These are phyloP conservation scores for Sophora flavescens DNA, from an alignment of 306 rosid species.

Conservation along the genomic window DNA sequence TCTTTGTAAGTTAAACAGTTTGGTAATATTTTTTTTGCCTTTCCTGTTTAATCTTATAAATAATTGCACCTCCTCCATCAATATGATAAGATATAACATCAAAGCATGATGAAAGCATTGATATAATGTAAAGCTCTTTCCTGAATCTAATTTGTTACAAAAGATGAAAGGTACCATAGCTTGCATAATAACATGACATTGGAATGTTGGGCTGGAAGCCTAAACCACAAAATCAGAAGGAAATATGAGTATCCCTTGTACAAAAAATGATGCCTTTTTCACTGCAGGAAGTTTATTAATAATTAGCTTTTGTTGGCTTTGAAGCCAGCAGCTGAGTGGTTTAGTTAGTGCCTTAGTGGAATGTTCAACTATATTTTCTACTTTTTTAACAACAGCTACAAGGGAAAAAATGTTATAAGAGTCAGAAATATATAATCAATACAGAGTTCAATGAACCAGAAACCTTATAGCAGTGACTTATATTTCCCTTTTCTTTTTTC, in stretches of 20 bases:
- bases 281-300: too few species aligned
- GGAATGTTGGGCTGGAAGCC: constrained; percentile 27
- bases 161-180: constrained; percentile 17
- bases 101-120: constrained; percentile 41
- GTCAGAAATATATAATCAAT: neutral
- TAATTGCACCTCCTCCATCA: constrained; percentile 32
- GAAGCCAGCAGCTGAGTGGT: too few species aligned
- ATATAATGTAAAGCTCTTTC: neutral
- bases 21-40: constrained; percentile 3
- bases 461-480: too few species aligned
- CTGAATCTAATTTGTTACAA: constrained; percentile 18
- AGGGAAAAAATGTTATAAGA: neutral
- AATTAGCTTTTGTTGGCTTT: too few species aligned
- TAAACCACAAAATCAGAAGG: constrained; percentile 17
- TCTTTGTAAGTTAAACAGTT: neutral
- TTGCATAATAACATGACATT: neutral
- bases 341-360: too few species aligned
- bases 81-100: constrained; percentile 39
- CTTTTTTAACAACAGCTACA: neutral
- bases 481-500: too few species aligned
- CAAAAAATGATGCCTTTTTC: constrained; percentile 1
- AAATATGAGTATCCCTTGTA: neutral
- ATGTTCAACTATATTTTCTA: neutral
- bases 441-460: constrained; percentile 3
- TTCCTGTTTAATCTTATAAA: constrained; percentile 13